These are phyloP conservation scores for Phaeosphaeriaceae sp. DNA, from an alignment of 2,329 filamentous ascomycete species.

Conservation along the genomic window DNA sequence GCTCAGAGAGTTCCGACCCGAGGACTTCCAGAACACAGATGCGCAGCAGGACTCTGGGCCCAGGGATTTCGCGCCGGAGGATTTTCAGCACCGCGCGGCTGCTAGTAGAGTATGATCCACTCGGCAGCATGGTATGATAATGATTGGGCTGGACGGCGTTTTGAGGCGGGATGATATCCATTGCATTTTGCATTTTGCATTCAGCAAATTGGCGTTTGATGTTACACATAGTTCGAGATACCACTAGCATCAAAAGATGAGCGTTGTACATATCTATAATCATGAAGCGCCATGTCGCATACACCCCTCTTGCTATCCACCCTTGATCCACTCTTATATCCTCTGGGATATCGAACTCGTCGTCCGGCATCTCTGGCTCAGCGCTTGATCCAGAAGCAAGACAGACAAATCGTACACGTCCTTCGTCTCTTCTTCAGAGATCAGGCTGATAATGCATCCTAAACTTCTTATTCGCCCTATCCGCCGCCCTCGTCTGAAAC, in stretches of 20 bases:
- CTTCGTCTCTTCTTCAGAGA: constrained; percentile 60
- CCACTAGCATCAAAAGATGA: constrained; percentile 1
- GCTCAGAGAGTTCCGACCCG: constrained; percentile 30
- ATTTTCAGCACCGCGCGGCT: constrained; percentile 23
- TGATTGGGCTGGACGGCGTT: constrained; percentile 4
- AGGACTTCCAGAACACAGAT: constrained; percentile 28
- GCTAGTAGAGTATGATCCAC: constrained; percentile 8
- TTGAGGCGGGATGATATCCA: constrained; percentile 19
- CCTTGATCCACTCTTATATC: neutral
- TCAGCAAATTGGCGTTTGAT: constrained; percentile 19
- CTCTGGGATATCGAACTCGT: neutral
- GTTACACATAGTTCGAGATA: constrained; percentile 12
- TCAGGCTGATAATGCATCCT: constrained; percentile 82
- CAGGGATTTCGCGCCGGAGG: constrained; percentile 32
- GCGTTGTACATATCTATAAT: neutral
- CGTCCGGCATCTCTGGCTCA: neutral
- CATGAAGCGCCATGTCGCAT: neutral
- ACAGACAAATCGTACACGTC: neutral
- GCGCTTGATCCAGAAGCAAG: neutral
- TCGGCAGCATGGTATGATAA: neutral
- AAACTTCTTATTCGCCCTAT: constrained; percentile 90
- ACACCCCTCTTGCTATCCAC: neutral
- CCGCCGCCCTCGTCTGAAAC: constrained; percentile 81
- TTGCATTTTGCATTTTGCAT: no score
- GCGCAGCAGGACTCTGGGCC: constrained; percentile 16